Evolutionary conservation across 2,329 filamentous ascomycete genomes (phyloP), one percentile per base, ranked within the genome.

Genomic region (Akanthomyces dipterigenus): DNA sequence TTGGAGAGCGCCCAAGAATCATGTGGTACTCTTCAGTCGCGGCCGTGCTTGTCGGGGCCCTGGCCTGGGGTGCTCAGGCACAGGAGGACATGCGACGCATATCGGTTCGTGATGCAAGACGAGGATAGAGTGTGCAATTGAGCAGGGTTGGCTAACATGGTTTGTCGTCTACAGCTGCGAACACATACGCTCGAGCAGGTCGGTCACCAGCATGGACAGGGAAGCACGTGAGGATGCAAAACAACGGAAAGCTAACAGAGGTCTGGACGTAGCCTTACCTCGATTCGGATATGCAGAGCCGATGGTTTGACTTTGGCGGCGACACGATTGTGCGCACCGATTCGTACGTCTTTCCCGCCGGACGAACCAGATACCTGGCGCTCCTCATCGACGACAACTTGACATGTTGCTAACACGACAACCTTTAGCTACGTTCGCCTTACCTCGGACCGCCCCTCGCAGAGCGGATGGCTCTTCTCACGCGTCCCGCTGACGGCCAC

Each of bases 291-390:
- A 93, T 98, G 88, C 90, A 96, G 79, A 96, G 91, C 79, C 88
- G 95, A 73, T 99, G 95, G 93, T 99, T 93, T 78, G 95, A 99
- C 79, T 99, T 96, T 83, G 95, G 95, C 73, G 95, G 93, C 72
- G 92, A 96, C 78, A 91, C 93, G 45, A 88, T 99, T 69, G 84
- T 97, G 70, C 80, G 85, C 68, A 86, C 85, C 66, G 85, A 88
- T 72, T 82, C 82, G 85, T 88, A 85, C 65, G 82, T 76, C 56
- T 53, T 65, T 60, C 8, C 31, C 31, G 31, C 31, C 64, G 36
- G 2, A 31, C 55, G 22, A 51, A 51, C 38, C n/a, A 26, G 14
- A 24, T 24, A 7, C 42, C 28, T 36, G n/a, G 28, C 18, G 16
- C 24, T 34, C 8, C 26, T 38, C 26, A 18, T 14, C 22, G 48